Conservation (phyloP, 140 eudicot species). For the Flaveria floridana region DNA sequence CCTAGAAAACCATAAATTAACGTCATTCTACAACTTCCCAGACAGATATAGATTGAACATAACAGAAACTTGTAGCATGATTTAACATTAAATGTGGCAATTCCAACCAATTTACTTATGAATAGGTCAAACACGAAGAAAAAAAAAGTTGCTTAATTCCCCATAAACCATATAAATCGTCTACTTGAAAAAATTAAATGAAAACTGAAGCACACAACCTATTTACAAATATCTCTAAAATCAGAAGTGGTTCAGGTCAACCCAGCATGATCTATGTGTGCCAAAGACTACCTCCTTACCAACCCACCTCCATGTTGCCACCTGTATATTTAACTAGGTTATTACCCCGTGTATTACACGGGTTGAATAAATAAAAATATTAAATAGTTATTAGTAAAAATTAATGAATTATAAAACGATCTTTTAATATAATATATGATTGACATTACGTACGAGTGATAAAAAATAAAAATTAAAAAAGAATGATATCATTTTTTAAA, state of each 20-base stretch:
- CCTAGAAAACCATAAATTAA: conserved; percentile 42
- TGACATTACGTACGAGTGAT: too few species aligned
- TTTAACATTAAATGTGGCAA: background rate
- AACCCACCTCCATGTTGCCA: background rate
- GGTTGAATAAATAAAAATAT: too few species aligned
- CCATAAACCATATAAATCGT: background rate
- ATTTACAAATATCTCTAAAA: background rate
- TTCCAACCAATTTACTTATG: background rate
- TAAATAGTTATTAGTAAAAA: too few species aligned
- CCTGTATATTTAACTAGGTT: background rate
- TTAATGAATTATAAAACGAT: too few species aligned
- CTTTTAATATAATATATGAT: too few species aligned
- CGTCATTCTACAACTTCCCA: background rate
- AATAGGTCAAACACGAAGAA: background rate
- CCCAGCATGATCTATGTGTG: background rate
- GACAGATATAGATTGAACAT: background rate
- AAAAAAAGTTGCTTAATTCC: background rate
- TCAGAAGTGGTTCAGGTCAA: background rate
- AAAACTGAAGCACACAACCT: background rate
- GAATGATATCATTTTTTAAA: too few species aligned
- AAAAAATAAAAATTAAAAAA: too few species aligned
- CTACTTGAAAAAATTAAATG: background rate
- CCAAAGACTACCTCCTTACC: conserved; percentile 1
- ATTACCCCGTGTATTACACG: too few species aligned
- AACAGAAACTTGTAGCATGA: background rate